A percentile compares a stretch with the other conserved stretches of the same genome.
These are phyloP conservation scores for Myrica gale DNA, from an alignment of 306 rosid species.

Conservation along the genomic window DNA sequence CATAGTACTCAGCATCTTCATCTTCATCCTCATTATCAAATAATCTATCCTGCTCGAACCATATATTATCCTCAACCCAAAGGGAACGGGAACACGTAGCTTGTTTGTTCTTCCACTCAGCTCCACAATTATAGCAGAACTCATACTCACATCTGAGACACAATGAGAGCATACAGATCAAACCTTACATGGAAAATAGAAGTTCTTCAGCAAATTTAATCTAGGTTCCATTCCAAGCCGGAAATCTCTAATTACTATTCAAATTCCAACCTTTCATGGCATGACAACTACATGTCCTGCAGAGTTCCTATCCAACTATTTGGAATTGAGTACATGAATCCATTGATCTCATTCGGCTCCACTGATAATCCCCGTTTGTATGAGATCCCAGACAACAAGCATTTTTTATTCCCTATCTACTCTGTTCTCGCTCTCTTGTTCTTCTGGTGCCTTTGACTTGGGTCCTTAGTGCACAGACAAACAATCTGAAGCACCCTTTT, in stretches of 20 bases:
- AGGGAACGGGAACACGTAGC: conserved; percentile 71
- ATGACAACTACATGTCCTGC: background rate
- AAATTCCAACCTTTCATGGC: background rate
- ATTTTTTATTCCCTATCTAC: background rate
- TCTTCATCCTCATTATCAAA: conserved; percentile 18
- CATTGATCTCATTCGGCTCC: background rate
- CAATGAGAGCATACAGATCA: conserved; percentile 5
- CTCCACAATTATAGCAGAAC: conserved; percentile 82
- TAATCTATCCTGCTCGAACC: conserved; percentile 30
- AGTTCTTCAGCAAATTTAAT: background rate
- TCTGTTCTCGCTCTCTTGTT: background rate
- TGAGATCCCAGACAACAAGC: background rate
- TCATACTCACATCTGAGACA: conserved; percentile 63
- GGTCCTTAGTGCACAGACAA: conserved; percentile 1
- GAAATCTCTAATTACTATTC: background rate
- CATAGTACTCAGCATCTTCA: conserved; percentile 17
- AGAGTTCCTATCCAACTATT: background rate
- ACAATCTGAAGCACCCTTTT: background rate
- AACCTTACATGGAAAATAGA: background rate
- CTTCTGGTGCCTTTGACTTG: conserved; percentile 6
- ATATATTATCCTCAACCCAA: conserved; percentile 65
- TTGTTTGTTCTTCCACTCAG: conserved; percentile 69
- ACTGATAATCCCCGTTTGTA: background rate
- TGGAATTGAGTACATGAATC: background rate
- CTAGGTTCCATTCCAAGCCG: background rate